Conservation (phyloP, 148 eudicot genomes). For the Salicornia ramosissima region DNA sequence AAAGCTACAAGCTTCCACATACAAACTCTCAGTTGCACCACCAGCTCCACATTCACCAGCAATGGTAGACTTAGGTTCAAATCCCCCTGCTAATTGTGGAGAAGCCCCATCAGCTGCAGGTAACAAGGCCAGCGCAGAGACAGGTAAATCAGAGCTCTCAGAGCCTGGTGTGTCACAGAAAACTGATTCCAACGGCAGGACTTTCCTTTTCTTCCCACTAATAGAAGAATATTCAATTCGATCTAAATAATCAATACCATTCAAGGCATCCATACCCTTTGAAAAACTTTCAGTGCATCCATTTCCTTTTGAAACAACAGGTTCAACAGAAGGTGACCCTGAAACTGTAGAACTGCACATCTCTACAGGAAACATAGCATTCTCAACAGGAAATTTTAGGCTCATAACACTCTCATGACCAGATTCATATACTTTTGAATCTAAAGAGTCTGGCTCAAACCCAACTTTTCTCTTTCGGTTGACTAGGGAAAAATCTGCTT, state of each 20-base stretch:
- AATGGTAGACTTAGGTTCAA: slow-evolving; percentile 11
- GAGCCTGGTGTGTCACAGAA: slow-evolving; percentile 17
- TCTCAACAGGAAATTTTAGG: slow-evolving; percentile 18
- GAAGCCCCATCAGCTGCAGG: slow-evolving; percentile 21
- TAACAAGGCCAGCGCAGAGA: slow-evolving; percentile 17
- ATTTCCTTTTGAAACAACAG: slow-evolving; percentile 11
- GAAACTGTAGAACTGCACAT: slow-evolving; percentile 20
- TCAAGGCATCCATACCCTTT: slow-evolving; percentile 17
- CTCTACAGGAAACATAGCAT: slow-evolving; percentile 22
- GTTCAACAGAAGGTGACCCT: slow-evolving; percentile 15
- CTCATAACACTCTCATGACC: slow-evolving; percentile 15
- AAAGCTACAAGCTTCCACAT: slow-evolving; percentile 20
- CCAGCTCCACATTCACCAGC: slow-evolving; percentile 9
- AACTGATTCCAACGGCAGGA: slow-evolving; percentile 24
- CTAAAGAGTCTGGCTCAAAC: slow-evolving; percentile 20
- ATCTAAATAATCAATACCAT: slow-evolving; percentile 20
- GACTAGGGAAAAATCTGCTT: slow-evolving; percentile 20
- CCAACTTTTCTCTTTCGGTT: slow-evolving; percentile 38
- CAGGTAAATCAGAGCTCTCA: slow-evolving; percentile 27
- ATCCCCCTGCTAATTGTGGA: slow-evolving; percentile 18
- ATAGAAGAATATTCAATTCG: slow-evolving; percentile 22
- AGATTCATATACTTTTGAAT: slow-evolving; percentile 19
- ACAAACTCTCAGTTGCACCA: slow-evolving; percentile 18
- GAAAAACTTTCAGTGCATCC: slow-evolving; percentile 12
- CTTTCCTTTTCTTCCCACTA: slow-evolving; percentile 38